phyloP scores from a whole-genome alignment of 805 yeast genomes.

The Spencermartinsiella europaea region DNA sequence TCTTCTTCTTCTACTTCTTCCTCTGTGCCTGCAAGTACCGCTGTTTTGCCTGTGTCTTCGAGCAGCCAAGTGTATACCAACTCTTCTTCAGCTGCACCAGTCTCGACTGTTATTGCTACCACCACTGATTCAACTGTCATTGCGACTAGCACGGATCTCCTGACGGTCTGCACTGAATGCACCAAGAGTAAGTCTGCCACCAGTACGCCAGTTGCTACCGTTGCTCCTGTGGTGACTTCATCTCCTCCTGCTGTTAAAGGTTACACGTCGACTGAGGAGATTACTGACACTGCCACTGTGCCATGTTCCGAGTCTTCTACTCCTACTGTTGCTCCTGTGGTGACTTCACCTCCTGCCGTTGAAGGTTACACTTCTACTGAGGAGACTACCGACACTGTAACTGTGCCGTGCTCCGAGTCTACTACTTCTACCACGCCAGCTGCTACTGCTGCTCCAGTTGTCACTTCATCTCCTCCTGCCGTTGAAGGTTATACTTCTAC shows the following conservation, averaged over 20 bases:
- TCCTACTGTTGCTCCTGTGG: constrained; percentile 1
- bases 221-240: constrained; percentile 4
- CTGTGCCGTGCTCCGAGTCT: background rate
- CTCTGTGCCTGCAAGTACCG: constrained; percentile 5
- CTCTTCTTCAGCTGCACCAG: background rate
- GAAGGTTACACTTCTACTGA: background rate
- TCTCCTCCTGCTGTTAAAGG: constrained; percentile 5
- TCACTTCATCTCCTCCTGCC: constrained; percentile 6
- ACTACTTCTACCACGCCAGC: background rate
- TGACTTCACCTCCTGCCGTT: background rate
- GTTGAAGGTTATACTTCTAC: background rate
- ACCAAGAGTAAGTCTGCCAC: background rate
- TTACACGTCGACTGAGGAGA: background rate
- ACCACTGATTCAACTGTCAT: constrained; percentile 3
- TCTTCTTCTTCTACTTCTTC: constrained; percentile 3
- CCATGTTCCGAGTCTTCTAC: constrained; percentile 1
- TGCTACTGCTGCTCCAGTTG: constrained; percentile 2
- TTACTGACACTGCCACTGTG: background rate
- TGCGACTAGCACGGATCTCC: constrained; percentile 5
- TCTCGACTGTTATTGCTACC: constrained; percentile 7
- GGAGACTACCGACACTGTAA: constrained; percentile 5
- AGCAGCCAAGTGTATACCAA: too few relatives aligned
- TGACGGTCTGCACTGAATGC: constrained; percentile 10
- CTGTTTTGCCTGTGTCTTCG: too few relatives aligned
- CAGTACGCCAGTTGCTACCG: constrained; percentile 2